These are phyloP conservation scores for Amaranthus palmeri DNA, from an alignment of 148 eudicot genomes.

Conservation along the genomic window DNA sequence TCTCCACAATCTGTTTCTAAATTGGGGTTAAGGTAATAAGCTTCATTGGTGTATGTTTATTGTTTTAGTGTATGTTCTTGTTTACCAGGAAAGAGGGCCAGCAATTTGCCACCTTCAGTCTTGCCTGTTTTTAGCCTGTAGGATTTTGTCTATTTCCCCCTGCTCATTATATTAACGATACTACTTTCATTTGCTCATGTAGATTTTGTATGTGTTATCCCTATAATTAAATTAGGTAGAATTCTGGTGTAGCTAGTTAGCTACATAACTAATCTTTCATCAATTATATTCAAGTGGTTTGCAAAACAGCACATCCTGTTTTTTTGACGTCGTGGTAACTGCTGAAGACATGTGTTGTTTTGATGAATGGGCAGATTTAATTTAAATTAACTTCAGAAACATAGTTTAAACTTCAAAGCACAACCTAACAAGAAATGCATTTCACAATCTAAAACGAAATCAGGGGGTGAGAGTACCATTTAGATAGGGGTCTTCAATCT, in stretches of 20 bases:
- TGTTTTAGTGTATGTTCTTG: not conserved
- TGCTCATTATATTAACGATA: not conserved
- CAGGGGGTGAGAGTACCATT: too few relatives aligned
- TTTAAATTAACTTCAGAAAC: too few relatives aligned
- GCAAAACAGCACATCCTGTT: not conserved
- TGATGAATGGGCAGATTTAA: too few relatives aligned
- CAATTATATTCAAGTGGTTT: not conserved
- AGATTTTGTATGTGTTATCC: not conserved
- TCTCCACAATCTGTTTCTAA: slow-evolving; percentile 68
- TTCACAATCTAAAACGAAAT: too few relatives aligned
- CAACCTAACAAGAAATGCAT: too few relatives aligned
- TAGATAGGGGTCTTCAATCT: too few relatives aligned
- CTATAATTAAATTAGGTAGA: not conserved
- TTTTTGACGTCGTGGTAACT: not conserved
- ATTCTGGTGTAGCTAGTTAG: not conserved
- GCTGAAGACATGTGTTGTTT: not conserved
- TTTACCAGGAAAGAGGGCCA: not conserved
- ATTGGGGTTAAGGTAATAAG: slow-evolving; percentile 65
- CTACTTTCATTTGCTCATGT: not conserved
- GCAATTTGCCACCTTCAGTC: not conserved
- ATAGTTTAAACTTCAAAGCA: too few relatives aligned
- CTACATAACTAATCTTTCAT: not conserved
- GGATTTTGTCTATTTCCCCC: not conserved
- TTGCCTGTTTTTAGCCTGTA: not conserved
- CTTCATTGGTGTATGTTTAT: not conserved